These are phyloP conservation scores for Phytophthora agathidicida DNA, from an alignment of 352 stramenopile genomes.

Conservation along the genomic window DNA sequence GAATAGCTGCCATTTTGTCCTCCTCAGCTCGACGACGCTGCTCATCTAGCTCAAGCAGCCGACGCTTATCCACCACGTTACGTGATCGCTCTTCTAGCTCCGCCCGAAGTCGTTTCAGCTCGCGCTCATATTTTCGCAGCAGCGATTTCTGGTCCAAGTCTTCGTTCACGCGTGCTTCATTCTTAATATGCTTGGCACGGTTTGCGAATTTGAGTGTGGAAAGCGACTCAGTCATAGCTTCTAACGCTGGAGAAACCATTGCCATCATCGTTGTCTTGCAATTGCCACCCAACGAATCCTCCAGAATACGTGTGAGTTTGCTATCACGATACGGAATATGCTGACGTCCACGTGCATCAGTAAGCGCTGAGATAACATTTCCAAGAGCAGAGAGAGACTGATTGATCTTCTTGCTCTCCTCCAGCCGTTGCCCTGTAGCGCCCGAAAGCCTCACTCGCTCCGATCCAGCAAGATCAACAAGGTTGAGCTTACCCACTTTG, in stretches of 20 bases:
- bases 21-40: conserved; percentile 90
- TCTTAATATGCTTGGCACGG: conserved; percentile 94
- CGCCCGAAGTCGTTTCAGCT: conserved; percentile 91
- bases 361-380: conserved; percentile 92
- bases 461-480: conserved; percentile 93
- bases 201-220: conserved; percentile 96
- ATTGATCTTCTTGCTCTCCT: conserved; percentile 95
- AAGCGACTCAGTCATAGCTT: conserved; percentile 91
- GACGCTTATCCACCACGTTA: conserved; percentile 94
- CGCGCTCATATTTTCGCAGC: conserved; percentile 95
- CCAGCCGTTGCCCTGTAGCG: conserved; percentile 85
- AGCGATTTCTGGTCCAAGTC: conserved; percentile 94
- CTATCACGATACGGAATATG: conserved; percentile 95
- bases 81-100: conserved; percentile 93
- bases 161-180: conserved; percentile 91
- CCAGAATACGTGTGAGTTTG: conserved; percentile 94
- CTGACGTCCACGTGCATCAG: conserved; percentile 82
- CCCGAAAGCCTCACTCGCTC: conserved; percentile 90
- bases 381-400: conserved; percentile 90
- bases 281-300: conserved; percentile 90
- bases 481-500: conserved; percentile 95
- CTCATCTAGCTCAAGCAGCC: conserved; percentile 91
- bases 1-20: conserved; percentile 95
- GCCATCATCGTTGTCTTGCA: conserved; percentile 97
- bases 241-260: conserved; percentile 93